These are phyloP conservation scores for Nigrospora osmanthi DNA, from an alignment of 2,329 filamentous ascomycete species.

Conservation along the genomic window DNA sequence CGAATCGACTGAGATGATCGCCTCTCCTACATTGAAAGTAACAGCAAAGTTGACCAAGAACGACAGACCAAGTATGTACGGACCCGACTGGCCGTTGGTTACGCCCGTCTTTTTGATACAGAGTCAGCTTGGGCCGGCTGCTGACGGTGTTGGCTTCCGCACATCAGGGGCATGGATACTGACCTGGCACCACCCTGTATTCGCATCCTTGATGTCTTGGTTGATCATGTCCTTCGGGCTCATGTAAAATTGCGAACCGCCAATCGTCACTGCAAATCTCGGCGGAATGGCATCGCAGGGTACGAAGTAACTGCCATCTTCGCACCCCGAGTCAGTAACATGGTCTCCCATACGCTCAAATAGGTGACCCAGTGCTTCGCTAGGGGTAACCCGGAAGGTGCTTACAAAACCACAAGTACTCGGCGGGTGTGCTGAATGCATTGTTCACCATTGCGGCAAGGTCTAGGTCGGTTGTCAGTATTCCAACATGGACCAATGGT, in stretches of 20 bases:
- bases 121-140: too few relatives aligned
- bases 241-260: conserved; percentile 34
- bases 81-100: background rate
- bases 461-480: conserved; percentile 17
- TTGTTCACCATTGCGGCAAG: conserved; percentile 38
- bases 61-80: background rate
- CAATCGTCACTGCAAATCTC: conserved; percentile 35
- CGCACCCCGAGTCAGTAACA: conserved; percentile 13
- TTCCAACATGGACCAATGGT: background rate
- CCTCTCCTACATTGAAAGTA: background rate
- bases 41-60: background rate
- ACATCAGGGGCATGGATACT: conserved; percentile 19
- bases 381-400: too few relatives aligned
- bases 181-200: conserved; percentile 39
- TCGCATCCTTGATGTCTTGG: conserved; percentile 30
- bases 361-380: too few relatives aligned
- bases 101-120: background rate
- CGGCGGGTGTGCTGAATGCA: conserved; percentile 36
- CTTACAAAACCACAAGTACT: conserved; percentile 15
- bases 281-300: conserved; percentile 39
- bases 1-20: background rate
- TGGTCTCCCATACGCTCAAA: too few relatives aligned
- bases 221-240: conserved; percentile 41
- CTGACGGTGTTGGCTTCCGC: too few relatives aligned
- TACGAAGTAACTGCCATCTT: conserved; percentile 40